Base-by-base conservation (phyloP, 805 yeast genomes). In the Metschnikowia sp. region DNA sequence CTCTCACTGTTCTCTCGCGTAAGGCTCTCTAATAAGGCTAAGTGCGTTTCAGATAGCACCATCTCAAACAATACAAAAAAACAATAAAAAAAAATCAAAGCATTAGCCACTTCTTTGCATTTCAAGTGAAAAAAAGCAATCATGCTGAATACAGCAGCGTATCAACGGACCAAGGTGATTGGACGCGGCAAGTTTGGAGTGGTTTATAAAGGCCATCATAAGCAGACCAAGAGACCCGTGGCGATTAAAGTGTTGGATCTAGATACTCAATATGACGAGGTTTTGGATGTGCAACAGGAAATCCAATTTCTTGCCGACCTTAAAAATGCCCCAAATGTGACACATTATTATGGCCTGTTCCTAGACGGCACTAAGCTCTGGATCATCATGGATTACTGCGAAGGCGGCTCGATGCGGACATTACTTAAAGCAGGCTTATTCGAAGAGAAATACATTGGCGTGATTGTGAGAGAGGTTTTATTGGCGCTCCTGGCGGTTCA, bases 111-210 rank as follows among this genome's bases (percentile, higher is more conserved):
- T 26, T 22, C 6, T 22, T 22, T 22, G 22, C 22, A 22, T 22
- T 22, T 22, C 22, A 4, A 22, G 6, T 3, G 6, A 4, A 22
- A 22, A 22, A 3, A 22, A 22, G 22, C 11, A 32, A 32, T 4
- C 26, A 53, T 55, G 58, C 52, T 47, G 42, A 44, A 42, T 26
- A 43, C 46, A 32, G 40, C 55, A 3, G 47, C 53, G 9, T 90
- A 84, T 68, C 83, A 85, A 59, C 77, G 96, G 40, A 84, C 92
- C 11, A 97, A 94, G 67, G 84, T 90, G 32, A 86, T 95, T 11
- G 99, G 99, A 8, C 78, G 95, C 49, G 99, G 99, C 19, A 94
- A 90, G 70, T 94, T 94, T 66, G 99, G 99, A 39, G 84, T 91
- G 26, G 99, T 94, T 4, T 94, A 92, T 66, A 91, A 90, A 64